A percentile compares a stretch with the other conserved stretches of the same genome.
phyloP scores from a whole-genome alignment of 73 alveolate genomes.

The Effrenium voratum region DNA sequence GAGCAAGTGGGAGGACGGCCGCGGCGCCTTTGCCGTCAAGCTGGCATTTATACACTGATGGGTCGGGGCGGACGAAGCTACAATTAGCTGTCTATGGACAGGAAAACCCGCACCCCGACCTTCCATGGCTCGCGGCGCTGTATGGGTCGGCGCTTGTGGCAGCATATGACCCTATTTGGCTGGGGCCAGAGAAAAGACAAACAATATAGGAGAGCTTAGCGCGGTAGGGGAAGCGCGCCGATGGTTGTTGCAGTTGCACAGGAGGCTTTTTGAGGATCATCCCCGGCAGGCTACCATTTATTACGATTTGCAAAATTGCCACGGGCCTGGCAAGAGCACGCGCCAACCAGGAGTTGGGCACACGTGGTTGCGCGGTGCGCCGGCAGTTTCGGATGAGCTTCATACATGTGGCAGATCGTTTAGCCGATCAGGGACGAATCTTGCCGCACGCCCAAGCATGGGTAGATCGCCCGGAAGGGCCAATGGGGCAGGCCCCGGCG shows the following conservation, averaged over 20 bases:
- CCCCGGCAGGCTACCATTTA: neutral
- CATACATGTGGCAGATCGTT: neutral
- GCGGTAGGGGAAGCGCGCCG: constrained; percentile 26
- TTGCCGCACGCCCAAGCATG: no score
- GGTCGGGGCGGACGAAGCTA: constrained; percentile 3
- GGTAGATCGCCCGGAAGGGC: no score
- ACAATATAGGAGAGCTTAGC: neutral
- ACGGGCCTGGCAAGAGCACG: neutral
- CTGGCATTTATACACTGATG: neutral
- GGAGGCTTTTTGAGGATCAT: neutral
- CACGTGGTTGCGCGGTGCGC: neutral
- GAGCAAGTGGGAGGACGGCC: neutral
- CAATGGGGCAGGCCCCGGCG: no score
- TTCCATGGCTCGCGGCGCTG: neutral
- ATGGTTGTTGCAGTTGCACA: neutral
- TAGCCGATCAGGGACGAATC: no score
- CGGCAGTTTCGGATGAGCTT: neutral
- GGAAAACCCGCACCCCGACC: neutral
- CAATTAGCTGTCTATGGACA: neutral
- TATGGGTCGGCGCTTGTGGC: neutral
- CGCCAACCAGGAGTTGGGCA: neutral
- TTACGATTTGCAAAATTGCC: neutral
- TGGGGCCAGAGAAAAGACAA: neutral
- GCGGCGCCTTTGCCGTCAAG: neutral
- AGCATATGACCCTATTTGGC: neutral